A percentile compares a stretch with the other conserved stretches of the same genome.
Evolutionary conservation across 1,284 basidiomycete genomes (phyloP).

Genomic region (Sparassis latifolia): DNA sequence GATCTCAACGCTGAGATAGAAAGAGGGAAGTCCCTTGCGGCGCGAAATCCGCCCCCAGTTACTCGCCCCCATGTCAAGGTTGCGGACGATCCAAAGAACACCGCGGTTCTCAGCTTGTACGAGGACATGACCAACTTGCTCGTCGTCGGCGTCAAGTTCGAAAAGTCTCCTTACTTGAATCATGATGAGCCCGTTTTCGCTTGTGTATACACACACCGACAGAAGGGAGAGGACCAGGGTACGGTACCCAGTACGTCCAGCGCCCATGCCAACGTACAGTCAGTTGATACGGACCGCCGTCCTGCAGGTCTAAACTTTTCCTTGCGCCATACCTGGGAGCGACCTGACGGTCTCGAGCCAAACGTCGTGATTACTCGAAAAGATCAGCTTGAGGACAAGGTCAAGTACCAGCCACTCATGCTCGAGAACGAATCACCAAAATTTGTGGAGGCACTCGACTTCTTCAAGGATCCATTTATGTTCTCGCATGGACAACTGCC

Average conservation of each 20-base stretch:
- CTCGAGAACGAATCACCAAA: slow-evolving; percentile 53
- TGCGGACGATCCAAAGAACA: slow-evolving; percentile 45
- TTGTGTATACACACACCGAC: slow-evolving; percentile 26
- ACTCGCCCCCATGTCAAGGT: slow-evolving; percentile 21
- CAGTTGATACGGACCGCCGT: not conserved
- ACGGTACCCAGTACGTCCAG: not conserved
- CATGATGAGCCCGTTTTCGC: slow-evolving; percentile 24
- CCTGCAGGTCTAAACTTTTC: slow-evolving; percentile 53
- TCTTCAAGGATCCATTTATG: slow-evolving; percentile 56
- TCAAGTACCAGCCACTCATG: slow-evolving; percentile 57
- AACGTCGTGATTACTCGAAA: slow-evolving; percentile 23
- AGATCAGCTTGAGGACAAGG: slow-evolving; percentile 37
- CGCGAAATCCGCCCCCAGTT: slow-evolving; percentile 27
- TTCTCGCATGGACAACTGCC: slow-evolving; percentile 60
- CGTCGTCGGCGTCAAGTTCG: slow-evolving; percentile 25
- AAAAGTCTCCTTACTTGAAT: slow-evolving; percentile 19
- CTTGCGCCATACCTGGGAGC: slow-evolving; percentile 35
- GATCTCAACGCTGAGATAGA: slow-evolving; percentile 62
- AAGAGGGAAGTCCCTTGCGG: slow-evolving; percentile 40
- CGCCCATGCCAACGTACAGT: not conserved
- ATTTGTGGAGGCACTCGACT: slow-evolving; percentile 51
- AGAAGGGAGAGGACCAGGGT: not conserved
- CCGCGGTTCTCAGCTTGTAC: slow-evolving; percentile 32
- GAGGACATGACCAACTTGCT: slow-evolving; percentile 36
- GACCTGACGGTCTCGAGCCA: slow-evolving; percentile 27